Base-by-base conservation (phyloP, 1,284 basidiomycete species). In the Ustilago trichophora region DNA sequence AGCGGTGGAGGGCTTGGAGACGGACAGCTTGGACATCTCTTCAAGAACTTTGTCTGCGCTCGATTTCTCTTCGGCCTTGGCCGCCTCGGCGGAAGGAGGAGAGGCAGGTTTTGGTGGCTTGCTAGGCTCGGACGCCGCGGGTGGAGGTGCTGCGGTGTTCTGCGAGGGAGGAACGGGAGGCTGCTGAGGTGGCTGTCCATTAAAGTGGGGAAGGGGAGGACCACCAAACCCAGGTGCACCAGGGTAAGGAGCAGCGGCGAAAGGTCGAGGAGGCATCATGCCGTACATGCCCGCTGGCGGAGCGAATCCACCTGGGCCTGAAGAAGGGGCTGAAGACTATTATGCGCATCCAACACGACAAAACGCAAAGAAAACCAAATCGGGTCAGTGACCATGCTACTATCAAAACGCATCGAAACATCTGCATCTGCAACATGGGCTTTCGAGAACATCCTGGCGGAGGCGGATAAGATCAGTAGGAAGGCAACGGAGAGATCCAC, bases 401-500 rank as follows among this genome's bases (percentile, higher is more conserved):
- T n/a, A n/a, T n/a, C n/a, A n/a, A n/a, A n/a, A n/a, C n/a, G n/a
- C n/a, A n/a, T n/a, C n/a, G n/a, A n/a, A n/a, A n/a, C n/a, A n/a
- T n/a, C n/a, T n/a, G n/a, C n/a, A n/a, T n/a, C n/a, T n/a, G n/a
- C n/a, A n/a, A n/a, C n/a, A n/a, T n/a, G n/a, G n/a, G n/a, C n/a
- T n/a, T n/a, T n/a, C n/a, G n/a, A n/a, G n/a, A n/a, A n/a, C n/a
- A n/a, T n/a, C n/a, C 27, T 7, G 27, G 7, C 19, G 37, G 9
- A 27, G 33, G 19, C 9, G 38, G 22, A 11, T n/a, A 13, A 29
- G n/a, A 73, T 88, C 87, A 87, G 87, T 85, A 88, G 87, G 86
- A 89, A 88, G 87, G 86, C 87, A 89, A 87, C 87, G 87, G 86
- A 88, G 84, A 76, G 75, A 85, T 88, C 87, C 88, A 88, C 88